Base-by-base conservation (phyloP, 768 basidiomycete genomes). In the Amanita molliuscula region DNA sequence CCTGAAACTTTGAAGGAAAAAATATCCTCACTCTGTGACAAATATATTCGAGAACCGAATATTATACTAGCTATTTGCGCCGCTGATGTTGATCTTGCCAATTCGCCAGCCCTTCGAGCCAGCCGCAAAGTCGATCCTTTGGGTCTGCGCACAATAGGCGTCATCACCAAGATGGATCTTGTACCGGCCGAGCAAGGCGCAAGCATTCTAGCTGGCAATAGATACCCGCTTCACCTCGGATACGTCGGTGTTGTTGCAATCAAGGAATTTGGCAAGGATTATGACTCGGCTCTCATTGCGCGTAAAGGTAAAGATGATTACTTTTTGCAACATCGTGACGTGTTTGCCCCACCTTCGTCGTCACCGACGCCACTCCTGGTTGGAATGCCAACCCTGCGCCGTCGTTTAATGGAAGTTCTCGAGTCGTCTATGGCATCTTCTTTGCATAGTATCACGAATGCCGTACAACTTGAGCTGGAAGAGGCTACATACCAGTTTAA, bases 1-100 rank as follows among this genome's bases (percentile, higher is more conserved):
- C 96, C 96, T 0, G 94, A 97, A 55, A 73, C 76, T 16, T 77
- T 99, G 53, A 96, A 91, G 63, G 91, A 95, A 60, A 95, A 97
- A 66, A 95, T 99, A 54, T 72, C 87, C 0, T 59, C 62, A 7
- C 72, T 99, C 0, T 98, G 96, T 66, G 96, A 97, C 50, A 89
- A 84, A 62, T 99, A 99, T 65, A 99, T 99, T 59, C 82, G 89
- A n/a, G 92, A 97, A 62, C 95, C 96, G n/a, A 99, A 99, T 65
- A 92, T 99, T 65, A 87, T 98, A 58, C 79, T 99, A n/a, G 95
- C 96, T 4, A 90, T 99, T 15, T 99, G 96, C 62, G 89, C 96
- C 6, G 96, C 96, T 6, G 94, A 99, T 63, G 96, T 99, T 49
- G 96, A 99, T 69, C 76, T 99, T 10, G 96, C 96, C 53, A 99